These are phyloP conservation scores for Myrica gale DNA, from an alignment of 306 rosid genomes.

Conservation along the genomic window DNA sequence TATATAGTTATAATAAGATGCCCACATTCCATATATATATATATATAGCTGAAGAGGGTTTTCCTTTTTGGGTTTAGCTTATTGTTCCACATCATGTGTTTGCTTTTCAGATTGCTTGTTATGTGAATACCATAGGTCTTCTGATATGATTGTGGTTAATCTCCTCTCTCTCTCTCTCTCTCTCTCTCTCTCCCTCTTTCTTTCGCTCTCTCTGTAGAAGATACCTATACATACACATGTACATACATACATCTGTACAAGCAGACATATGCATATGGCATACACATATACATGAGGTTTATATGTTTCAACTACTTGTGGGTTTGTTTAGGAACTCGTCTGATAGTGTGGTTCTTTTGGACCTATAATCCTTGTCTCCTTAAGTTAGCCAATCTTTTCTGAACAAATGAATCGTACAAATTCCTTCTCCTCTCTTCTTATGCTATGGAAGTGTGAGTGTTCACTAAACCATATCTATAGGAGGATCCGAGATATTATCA, in stretches of 20 bases:
- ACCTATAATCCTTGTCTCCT: background rate
- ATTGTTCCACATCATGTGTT: background rate
- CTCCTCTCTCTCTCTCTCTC: background rate
- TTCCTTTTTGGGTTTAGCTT: background rate
- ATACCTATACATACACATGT: background rate
- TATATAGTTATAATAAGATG: slow-evolving; percentile 14
- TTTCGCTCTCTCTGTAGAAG: background rate
- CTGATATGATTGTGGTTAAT: background rate
- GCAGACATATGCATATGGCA: background rate
- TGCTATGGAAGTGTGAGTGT: slow-evolving; percentile 26
- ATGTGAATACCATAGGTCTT: background rate
- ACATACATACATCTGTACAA: background rate
- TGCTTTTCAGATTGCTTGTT: background rate
- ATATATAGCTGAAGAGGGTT: background rate
- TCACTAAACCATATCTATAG: slow-evolving; percentile 40
- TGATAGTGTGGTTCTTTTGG: background rate
- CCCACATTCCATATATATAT: background rate
- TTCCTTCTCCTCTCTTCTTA: background rate
- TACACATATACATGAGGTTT: too few species aligned
- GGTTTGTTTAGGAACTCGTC: background rate
- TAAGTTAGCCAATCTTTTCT: background rate
- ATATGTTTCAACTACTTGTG: background rate
- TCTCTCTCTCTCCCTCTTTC: background rate
- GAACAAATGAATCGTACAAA: background rate
- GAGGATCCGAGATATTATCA: slow-evolving; percentile 75